Evolutionary conservation across 1,284 basidiomycete genomes (phyloP).

Genomic region (Ceratobasidium sp.): DNA sequence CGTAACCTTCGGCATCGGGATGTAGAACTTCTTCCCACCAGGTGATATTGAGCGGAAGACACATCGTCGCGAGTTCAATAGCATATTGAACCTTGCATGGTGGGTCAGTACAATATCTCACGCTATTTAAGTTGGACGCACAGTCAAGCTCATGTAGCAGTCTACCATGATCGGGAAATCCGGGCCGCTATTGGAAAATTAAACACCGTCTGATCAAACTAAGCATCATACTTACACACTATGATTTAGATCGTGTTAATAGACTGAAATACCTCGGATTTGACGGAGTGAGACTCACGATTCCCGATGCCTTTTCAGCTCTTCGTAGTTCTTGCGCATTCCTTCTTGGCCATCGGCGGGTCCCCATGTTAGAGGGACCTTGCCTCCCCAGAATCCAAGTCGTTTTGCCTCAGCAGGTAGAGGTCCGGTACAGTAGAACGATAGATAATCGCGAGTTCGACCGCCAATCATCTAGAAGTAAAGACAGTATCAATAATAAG

Average conservation of each 20-base stretch:
- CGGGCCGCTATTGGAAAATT: constrained; percentile 49
- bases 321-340: constrained; percentile 65
- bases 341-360: constrained; percentile 63
- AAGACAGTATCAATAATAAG: no score
- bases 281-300: constrained; percentile 53
- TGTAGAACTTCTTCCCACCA: constrained; percentile 69
- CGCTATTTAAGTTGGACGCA: constrained; percentile 41
- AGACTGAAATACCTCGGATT: background rate
- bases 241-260: background rate
- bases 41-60: constrained; percentile 62
- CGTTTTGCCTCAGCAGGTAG: constrained; percentile 62
- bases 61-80: constrained; percentile 62
- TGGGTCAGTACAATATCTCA: background rate
- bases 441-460: constrained; percentile 63
- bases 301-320: constrained; percentile 61
- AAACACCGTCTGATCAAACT: background rate
- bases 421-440: constrained; percentile 66
- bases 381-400: constrained; percentile 67
- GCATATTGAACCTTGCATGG: constrained; percentile 59
- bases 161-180: constrained; percentile 67
- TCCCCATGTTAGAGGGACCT: constrained; percentile 64
- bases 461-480: constrained; percentile 61
- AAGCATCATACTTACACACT: constrained; percentile 26
- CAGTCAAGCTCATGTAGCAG: constrained; percentile 64
- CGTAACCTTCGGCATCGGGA: constrained; percentile 64